Evolutionary conservation across 768 basidiomycete genomes (phyloP).

Genomic region (Paxillus rubicundulus): DNA sequence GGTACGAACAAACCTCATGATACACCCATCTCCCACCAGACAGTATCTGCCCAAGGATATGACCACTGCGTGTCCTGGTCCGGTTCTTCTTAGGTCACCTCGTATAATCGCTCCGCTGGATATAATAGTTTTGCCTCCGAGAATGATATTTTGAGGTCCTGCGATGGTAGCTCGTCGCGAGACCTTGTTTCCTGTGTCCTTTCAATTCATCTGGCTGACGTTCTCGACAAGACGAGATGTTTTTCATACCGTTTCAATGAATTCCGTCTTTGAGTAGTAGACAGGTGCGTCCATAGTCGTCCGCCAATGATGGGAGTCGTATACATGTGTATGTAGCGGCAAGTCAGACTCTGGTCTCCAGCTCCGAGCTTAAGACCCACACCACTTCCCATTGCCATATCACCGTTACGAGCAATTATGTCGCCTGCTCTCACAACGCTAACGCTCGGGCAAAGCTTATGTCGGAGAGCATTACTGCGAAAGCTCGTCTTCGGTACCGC

Average conservation of each 20-base stretch:
- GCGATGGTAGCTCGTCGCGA: conserved; percentile 88
- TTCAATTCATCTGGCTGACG: conserved; percentile 10
- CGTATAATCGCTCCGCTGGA: conserved; percentile 87
- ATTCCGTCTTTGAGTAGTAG: conserved; percentile 79
- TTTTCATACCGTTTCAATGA: conserved; percentile 78
- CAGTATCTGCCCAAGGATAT: conserved; percentile 94
- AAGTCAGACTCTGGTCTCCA: too few species aligned
- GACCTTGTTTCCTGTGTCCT: conserved; percentile 97
- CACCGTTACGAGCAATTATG: conserved; percentile 3
- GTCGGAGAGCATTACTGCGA: conserved; percentile 14
- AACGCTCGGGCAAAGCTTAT: conserved; percentile 8
- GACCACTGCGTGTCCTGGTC: conserved; percentile 89
- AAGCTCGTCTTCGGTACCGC: conserved; percentile 4
- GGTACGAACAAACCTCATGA: conserved; percentile 65
- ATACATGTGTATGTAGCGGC: neutral
- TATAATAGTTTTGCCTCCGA: conserved; percentile 96
- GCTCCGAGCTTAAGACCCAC: too few species aligned
- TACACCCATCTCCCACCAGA: conserved; percentile 82
- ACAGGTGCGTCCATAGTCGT: conserved; percentile 65
- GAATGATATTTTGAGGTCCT: conserved; percentile 94
- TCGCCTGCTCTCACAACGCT: conserved; percentile 4
- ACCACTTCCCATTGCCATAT: neutral
- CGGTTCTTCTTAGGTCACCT: conserved; percentile 87
- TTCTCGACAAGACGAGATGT: neutral
- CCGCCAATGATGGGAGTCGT: conserved; percentile 1